Conservation (phyloP, 441 rosid species). For the Manihot esculenta region DNA sequence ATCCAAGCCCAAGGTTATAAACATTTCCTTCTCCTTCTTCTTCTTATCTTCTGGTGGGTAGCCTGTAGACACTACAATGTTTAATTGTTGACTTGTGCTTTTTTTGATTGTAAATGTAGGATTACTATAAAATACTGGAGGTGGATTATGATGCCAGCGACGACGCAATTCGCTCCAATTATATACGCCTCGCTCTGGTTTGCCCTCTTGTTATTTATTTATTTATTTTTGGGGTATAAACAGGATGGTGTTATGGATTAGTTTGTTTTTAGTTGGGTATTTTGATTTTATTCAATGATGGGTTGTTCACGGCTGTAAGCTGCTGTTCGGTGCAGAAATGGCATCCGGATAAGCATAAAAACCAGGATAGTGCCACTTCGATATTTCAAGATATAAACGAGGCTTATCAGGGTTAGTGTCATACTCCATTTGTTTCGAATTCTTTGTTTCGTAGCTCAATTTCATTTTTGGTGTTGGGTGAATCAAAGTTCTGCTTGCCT, state of each 20-base stretch:
- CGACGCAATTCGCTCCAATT: slow-evolving; percentile 83
- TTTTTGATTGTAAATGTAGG: slow-evolving; percentile 39
- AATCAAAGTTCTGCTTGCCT: neutral
- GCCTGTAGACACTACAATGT: neutral
- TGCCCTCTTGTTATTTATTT: neutral
- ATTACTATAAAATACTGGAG: slow-evolving; percentile 84
- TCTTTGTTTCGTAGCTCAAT: neutral
- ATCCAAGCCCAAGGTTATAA: slow-evolving; percentile 60
- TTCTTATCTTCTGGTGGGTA: neutral
- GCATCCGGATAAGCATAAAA: slow-evolving; percentile 92
- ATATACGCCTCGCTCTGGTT: slow-evolving; percentile 91
- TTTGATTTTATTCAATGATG: neutral
- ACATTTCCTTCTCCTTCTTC: too few species aligned
- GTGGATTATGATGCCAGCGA: slow-evolving; percentile 77
- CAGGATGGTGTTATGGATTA: too few species aligned
- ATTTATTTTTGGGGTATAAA: neutral
- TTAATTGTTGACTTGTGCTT: neutral
- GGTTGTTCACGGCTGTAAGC: neutral
- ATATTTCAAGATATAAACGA: slow-evolving; percentile 95
- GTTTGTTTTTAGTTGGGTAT: neutral
- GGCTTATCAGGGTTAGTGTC: slow-evolving; percentile 72
- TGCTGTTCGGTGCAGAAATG: slow-evolving; percentile 56
- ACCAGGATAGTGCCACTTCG: slow-evolving; percentile 56
- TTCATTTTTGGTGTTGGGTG: neutral
- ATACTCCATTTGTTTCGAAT: neutral